These are phyloP conservation scores for Xylariaceae sp. DNA, from an alignment of 2,329 filamentous ascomycete genomes.

Conservation along the genomic window DNA sequence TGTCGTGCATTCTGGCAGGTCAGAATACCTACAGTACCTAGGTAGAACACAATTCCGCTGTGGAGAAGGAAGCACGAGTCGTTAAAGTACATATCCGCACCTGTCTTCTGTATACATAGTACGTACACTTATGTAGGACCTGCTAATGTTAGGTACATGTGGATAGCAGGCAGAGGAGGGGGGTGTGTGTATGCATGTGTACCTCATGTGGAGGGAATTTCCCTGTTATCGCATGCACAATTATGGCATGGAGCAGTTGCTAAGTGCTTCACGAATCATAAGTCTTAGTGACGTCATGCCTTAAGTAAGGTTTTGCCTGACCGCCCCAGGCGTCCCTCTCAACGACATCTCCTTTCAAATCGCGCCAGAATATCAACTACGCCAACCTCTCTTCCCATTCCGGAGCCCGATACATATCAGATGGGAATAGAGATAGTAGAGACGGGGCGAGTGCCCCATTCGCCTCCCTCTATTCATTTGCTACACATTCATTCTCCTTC, in stretches of 20 bases:
- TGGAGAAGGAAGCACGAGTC: constrained; percentile 16
- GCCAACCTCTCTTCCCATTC: constrained; percentile 10
- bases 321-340: constrained; percentile 24
- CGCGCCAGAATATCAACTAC: constrained; percentile 21
- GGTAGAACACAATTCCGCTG: constrained; percentile 13
- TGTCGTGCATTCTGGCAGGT: constrained; percentile 11
- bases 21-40: neutral
- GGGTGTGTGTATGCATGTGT: constrained; percentile 10
- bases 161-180: neutral
- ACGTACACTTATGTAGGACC: too few species aligned
- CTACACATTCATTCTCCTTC: neutral
- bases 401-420: constrained; percentile 17
- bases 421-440: too few species aligned
- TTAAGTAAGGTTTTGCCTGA: constrained; percentile 21
- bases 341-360: constrained; percentile 24
- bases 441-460: neutral
- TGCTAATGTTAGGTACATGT: neutral
- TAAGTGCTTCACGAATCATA: constrained; percentile 11
- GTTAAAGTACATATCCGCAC: constrained; percentile 1
- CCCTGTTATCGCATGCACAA: constrained; percentile 23
- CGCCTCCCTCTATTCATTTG: constrained; percentile 1
- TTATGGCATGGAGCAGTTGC: constrained; percentile 10
- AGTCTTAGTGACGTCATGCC: constrained; percentile 22
- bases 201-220: neutral
- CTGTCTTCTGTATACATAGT: constrained; percentile 8